Evolutionary conservation across 2,329 filamentous ascomycete species (phyloP).

Genomic region (Arthroderma sp.): DNA sequence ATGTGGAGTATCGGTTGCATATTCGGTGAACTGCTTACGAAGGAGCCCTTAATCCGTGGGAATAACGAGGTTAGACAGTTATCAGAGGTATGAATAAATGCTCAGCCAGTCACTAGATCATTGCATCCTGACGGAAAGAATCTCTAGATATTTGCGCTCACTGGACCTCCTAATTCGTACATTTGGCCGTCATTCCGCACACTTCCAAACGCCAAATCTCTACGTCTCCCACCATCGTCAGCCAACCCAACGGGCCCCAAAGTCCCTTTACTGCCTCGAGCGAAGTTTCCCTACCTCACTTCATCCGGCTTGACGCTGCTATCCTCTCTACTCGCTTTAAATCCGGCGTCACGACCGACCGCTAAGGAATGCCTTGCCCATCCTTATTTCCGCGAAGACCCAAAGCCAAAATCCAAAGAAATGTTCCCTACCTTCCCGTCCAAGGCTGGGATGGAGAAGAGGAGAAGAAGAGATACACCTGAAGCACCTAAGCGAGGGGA

Average conservation of each 20-base stretch:
- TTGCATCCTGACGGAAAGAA: not conserved
- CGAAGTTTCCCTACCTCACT: slow-evolving; percentile 71
- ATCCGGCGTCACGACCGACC: slow-evolving; percentile 58
- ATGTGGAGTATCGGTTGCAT: slow-evolving; percentile 97
- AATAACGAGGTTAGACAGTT: slow-evolving; percentile 89
- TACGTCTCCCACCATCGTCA: slow-evolving; percentile 49
- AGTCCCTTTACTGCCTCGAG: slow-evolving; percentile 47
- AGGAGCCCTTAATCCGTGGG: slow-evolving; percentile 72
- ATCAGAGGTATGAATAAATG: slow-evolving; percentile 39
- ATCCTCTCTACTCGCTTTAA: slow-evolving; percentile 54
- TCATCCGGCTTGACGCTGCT: slow-evolving; percentile 59
- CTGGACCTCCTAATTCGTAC: slow-evolving; percentile 70
- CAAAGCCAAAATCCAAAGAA: slow-evolving; percentile 73
- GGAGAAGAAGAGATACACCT: slow-evolving; percentile 59
- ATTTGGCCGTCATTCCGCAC: slow-evolving; percentile 77
- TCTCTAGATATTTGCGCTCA: slow-evolving; percentile 64
- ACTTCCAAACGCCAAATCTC: slow-evolving; percentile 69
- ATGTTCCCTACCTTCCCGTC: slow-evolving; percentile 97
- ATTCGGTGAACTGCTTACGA: slow-evolving; percentile 77
- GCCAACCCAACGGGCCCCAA: slow-evolving; percentile 23
- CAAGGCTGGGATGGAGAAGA: slow-evolving; percentile 81
- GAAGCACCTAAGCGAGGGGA: slow-evolving; percentile 71
- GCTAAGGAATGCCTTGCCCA: slow-evolving; percentile 65
- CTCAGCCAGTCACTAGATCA: not conserved
- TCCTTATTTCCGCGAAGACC: slow-evolving; percentile 77